Evolutionary conservation across 306 rosid species (phyloP).

Genomic region (Cucurbita moschata): DNA sequence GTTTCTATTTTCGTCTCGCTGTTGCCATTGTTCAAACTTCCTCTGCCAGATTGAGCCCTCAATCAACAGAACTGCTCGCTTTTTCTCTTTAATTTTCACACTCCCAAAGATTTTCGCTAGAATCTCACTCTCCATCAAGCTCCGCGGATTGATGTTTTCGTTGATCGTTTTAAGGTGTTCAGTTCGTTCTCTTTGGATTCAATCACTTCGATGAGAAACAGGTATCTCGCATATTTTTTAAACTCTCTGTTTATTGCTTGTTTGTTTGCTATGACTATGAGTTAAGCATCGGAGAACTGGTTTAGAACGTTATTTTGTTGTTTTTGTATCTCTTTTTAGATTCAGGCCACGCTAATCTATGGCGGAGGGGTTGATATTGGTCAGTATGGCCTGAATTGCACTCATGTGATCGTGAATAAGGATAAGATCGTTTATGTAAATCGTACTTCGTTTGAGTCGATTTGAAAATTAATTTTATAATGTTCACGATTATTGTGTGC

Average conservation of each 20-base stretch:
- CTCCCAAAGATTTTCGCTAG: not conserved
- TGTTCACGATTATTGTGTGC: not conserved
- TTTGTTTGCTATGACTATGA: not conserved
- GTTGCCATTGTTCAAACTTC: conserved; percentile 17
- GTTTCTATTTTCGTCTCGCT: too few species aligned
- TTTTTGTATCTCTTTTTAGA: conserved; percentile 16
- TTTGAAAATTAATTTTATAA: not conserved
- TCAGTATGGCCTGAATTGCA: conserved; percentile 38
- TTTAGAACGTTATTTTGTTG: not conserved
- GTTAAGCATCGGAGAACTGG: not conserved
- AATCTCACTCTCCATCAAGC: not conserved
- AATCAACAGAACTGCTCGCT: not conserved
- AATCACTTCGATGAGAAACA: conserved; percentile 27
- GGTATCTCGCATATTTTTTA: conserved; percentile 17
- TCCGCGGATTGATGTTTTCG: not conserved
- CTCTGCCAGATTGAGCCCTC: conserved; percentile 11
- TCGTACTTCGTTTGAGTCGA: not conserved
- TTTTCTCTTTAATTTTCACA: not conserved
- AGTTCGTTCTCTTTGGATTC: conserved; percentile 55
- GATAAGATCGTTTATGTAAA: conserved; percentile 48
- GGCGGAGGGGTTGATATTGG: conserved; percentile 71
- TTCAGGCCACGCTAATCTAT: conserved; percentile 51
- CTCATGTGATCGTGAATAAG: conserved; percentile 66
- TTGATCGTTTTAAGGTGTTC: conserved; percentile 36
- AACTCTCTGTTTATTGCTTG: not conserved